Conservation (phyloP, 768 basidiomycete genomes). For the Symmetrospora coprosmae region DNA sequence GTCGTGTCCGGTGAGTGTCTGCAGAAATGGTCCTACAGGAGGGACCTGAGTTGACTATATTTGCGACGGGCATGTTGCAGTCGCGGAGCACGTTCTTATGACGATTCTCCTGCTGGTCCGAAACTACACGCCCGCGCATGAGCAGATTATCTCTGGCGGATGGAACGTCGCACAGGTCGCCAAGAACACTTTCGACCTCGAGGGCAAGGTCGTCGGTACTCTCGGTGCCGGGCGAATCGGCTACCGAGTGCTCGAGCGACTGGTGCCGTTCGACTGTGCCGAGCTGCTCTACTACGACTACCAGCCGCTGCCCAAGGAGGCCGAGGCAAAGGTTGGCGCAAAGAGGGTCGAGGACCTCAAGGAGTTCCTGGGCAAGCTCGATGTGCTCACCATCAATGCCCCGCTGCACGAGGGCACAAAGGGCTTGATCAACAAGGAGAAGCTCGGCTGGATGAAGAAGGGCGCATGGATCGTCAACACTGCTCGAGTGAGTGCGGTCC, state of each 20-base stretch:
- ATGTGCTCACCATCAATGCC: slow-evolving; percentile 66
- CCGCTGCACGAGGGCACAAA: slow-evolving; percentile 73
- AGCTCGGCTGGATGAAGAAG: slow-evolving; percentile 76
- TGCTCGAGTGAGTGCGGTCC: slow-evolving; percentile 7
- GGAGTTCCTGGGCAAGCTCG: slow-evolving; percentile 42
- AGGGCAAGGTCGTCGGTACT: slow-evolving; percentile 80
- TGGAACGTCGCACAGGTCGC: slow-evolving; percentile 43
- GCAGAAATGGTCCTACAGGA: slow-evolving; percentile 64
- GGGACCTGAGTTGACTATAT: too few relatives aligned
- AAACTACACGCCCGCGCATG: slow-evolving; percentile 76
- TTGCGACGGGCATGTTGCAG: too few relatives aligned
- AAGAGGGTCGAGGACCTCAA: slow-evolving; percentile 67
- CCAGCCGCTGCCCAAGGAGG: slow-evolving; percentile 41
- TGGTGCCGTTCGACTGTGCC: slow-evolving; percentile 71
- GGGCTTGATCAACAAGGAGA: slow-evolving; percentile 65
- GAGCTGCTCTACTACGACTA: slow-evolving; percentile 61
- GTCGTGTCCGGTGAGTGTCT: slow-evolving; percentile 79
- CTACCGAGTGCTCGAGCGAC: slow-evolving; percentile 51
- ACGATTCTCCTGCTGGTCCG: slow-evolving; percentile 77
- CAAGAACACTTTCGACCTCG: slow-evolving; percentile 72
- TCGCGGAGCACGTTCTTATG: slow-evolving; percentile 51
- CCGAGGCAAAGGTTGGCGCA: slow-evolving; percentile 52
- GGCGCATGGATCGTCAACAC: slow-evolving; percentile 79
- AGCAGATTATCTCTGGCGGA: slow-evolving; percentile 65
- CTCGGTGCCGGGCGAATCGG: slow-evolving; percentile 59